These are phyloP conservation scores for Sporothrix pallida DNA, from an alignment of 2,329 filamentous ascomycete species.

Conservation along the genomic window DNA sequence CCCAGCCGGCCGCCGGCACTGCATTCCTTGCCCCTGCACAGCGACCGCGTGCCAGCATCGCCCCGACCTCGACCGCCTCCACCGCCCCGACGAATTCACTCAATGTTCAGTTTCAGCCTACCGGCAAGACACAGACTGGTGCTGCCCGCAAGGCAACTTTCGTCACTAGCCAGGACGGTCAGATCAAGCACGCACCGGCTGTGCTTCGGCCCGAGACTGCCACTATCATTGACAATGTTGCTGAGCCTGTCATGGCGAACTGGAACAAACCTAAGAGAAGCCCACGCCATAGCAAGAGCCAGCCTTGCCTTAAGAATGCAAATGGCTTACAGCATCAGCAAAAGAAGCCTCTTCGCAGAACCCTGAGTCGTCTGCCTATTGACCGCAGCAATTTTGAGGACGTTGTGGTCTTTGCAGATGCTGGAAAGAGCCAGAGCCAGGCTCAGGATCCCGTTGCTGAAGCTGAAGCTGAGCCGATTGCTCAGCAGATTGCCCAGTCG, in stretches of 20 bases:
- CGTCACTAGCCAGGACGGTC: slow-evolving; percentile 14
- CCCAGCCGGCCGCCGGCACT: slow-evolving; percentile 14
- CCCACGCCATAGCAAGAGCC: slow-evolving; percentile 59
- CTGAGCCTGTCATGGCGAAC: background rate
- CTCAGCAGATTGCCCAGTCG: background rate
- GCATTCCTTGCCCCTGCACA: slow-evolving; percentile 37
- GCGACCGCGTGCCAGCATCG: slow-evolving; percentile 29
- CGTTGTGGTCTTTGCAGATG: slow-evolving; percentile 27
- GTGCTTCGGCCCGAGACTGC: slow-evolving; percentile 17
- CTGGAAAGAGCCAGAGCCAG: background rate
- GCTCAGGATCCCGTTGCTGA: background rate
- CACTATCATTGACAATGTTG: slow-evolving; percentile 7
- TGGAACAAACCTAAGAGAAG: slow-evolving; percentile 39
- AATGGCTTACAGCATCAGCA: slow-evolving; percentile 32
- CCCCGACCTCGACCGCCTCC: background rate
- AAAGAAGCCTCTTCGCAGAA: slow-evolving; percentile 35
- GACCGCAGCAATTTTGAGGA: slow-evolving; percentile 31
- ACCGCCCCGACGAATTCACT: background rate
- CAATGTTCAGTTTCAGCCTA: background rate
- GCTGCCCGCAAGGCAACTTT: slow-evolving; percentile 27
- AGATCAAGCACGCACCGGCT: background rate
- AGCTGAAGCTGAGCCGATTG: background rate
- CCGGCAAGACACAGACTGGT: slow-evolving; percentile 15
- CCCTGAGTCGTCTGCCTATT: slow-evolving; percentile 36
- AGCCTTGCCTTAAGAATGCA: slow-evolving; percentile 55